Percentiles rank a stretch among this genome's conserved stretches.
phyloP scores from a whole-genome alignment of 2,329 filamentous ascomycete species.

The Xylariaceae sp. region DNA sequence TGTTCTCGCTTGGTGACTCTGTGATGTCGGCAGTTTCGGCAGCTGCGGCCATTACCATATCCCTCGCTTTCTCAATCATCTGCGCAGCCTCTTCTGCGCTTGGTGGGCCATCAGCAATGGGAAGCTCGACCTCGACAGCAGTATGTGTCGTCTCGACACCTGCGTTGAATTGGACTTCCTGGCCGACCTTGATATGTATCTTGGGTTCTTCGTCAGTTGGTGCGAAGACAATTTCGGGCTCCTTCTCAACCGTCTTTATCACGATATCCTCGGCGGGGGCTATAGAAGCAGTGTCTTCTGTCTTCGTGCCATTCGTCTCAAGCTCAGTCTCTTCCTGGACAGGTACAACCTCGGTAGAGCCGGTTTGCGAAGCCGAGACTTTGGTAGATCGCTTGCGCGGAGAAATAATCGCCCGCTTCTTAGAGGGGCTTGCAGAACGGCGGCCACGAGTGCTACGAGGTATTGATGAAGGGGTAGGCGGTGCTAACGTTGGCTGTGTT shows the following conservation, averaged over 20 bases:
- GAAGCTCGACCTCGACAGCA: constrained; percentile 77
- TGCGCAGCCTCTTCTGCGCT: constrained; percentile 78
- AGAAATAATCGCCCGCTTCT: constrained; percentile 58
- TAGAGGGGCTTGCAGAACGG: constrained; percentile 64
- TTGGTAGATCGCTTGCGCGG: constrained; percentile 61
- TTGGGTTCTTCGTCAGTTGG: constrained; percentile 62
- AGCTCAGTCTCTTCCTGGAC: constrained; percentile 40
- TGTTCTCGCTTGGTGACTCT: constrained; percentile 47
- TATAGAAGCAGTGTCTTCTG: constrained; percentile 55
- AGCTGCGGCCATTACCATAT: constrained; percentile 81
- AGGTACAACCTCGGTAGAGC: constrained; percentile 44
- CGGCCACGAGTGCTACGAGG: constrained; percentile 56
- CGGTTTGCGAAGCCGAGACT: constrained; percentile 47
- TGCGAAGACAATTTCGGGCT: constrained; percentile 55
- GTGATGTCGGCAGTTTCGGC: constrained; percentile 53
- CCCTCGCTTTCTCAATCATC: constrained; percentile 85
- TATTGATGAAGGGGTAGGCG: constrained; percentile 55
- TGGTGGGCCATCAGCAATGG: constrained; percentile 67
- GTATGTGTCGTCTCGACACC: constrained; percentile 73
- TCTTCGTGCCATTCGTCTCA: constrained; percentile 46
- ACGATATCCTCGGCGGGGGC: constrained; percentile 45
- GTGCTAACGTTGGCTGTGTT: constrained; percentile 50
- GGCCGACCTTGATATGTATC: constrained; percentile 73
- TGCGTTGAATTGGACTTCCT: constrained; percentile 54
- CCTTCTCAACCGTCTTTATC: constrained; percentile 57